These are phyloP conservation scores for Dryadomyces quercus-mongolicae DNA, from an alignment of 2,329 filamentous ascomycete genomes.

Conservation along the genomic window DNA sequence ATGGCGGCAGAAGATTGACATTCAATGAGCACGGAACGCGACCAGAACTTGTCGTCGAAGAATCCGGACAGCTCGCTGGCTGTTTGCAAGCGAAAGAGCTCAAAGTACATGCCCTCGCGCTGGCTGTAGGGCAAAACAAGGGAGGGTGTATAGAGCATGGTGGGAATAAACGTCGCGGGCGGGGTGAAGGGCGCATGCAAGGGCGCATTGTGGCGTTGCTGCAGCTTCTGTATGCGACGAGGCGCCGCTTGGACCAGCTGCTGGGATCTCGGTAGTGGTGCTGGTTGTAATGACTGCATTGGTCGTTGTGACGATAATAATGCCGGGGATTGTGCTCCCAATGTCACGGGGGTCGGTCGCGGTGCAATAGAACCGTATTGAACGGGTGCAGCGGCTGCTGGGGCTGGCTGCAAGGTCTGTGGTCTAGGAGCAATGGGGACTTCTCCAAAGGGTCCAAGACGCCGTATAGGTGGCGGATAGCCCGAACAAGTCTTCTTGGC, in stretches of 20 bases:
- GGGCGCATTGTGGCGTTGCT: constrained; percentile 16
- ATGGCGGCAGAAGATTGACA: constrained; percentile 50
- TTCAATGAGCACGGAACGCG: constrained; percentile 47
- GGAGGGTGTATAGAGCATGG: constrained; percentile 24
- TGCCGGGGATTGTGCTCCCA: neutral
- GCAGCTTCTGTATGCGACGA: constrained; percentile 9
- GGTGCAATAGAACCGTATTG: neutral
- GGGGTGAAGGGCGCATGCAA: constrained; percentile 17
- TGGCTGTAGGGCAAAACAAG: constrained; percentile 31
- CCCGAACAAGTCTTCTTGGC: constrained; percentile 48
- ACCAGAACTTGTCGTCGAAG: constrained; percentile 57
- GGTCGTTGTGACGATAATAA: neutral
- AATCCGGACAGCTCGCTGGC: constrained; percentile 53
- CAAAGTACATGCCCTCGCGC: constrained; percentile 47
- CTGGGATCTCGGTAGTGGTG: constrained; percentile 2
- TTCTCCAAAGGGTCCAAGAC: constrained; percentile 31
- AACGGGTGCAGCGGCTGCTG: neutral
- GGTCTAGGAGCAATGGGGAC: constrained; percentile 37
- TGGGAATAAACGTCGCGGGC: constrained; percentile 9
- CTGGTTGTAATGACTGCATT: neutral
- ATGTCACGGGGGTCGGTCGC: too few species aligned
- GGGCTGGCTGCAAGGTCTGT: constrained; percentile 8
- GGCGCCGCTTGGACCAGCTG: constrained; percentile 13
- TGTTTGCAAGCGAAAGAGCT: constrained; percentile 48
- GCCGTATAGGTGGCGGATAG: constrained; percentile 45